These are phyloP conservation scores for Oryza australiensis DNA, from an alignment of 176 grass and related monocot genomes.

Conservation along the genomic window DNA sequence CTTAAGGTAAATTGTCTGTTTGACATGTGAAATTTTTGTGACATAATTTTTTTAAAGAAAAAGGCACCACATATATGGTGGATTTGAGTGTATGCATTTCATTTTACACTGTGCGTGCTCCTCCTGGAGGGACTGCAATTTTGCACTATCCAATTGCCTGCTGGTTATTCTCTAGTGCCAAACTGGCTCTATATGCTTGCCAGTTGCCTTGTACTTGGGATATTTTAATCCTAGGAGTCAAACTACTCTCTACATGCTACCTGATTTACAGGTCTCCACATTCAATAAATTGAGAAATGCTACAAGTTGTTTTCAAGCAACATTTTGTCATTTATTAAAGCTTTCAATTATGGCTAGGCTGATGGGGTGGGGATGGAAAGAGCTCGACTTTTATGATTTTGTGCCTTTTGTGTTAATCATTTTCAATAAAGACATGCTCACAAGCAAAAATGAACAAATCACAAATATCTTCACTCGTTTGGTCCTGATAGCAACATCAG, in stretches of 20 bases:
- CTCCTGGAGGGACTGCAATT: background rate
- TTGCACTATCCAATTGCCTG: background rate
- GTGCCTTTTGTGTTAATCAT: background rate
- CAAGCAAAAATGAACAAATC: background rate
- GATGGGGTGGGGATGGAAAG: background rate
- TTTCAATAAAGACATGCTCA: background rate
- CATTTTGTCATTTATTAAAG: background rate
- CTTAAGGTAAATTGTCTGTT: constrained; percentile 52
- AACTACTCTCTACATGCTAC: background rate
- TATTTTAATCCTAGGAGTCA: background rate
- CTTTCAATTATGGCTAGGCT: background rate
- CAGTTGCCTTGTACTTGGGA: background rate
- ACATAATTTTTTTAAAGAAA: background rate
- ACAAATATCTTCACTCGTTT: background rate
- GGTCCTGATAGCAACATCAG: background rate
- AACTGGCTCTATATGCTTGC: background rate
- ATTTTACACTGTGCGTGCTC: background rate
- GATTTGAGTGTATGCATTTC: background rate
- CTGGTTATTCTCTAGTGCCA: constrained; percentile 12
- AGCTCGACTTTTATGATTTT: background rate
- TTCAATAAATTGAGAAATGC: background rate
- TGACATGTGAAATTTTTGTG: background rate
- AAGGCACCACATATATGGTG: background rate
- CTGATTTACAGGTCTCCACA: background rate
- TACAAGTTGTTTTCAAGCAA: constrained; percentile 1